These are phyloP conservation scores for Microcyclosporella mali DNA, from an alignment of 2,329 filamentous ascomycete species.

Conservation along the genomic window DNA sequence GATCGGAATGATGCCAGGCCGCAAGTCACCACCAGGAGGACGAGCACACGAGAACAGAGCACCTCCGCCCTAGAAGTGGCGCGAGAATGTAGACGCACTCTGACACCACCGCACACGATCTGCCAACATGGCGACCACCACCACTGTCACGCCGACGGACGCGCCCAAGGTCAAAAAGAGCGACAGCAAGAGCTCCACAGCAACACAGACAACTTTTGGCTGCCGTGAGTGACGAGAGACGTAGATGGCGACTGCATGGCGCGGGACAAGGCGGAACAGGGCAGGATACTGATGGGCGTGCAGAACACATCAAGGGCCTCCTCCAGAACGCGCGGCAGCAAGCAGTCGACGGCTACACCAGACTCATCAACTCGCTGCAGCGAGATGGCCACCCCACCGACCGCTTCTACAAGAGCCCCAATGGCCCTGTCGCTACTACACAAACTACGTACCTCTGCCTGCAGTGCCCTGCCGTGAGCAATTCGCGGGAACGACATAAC, in stretches of 20 bases:
- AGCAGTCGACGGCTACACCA: conserved; percentile 65
- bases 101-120: background rate
- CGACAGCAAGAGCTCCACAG: conserved; percentile 32
- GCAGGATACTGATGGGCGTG: conserved; percentile 24
- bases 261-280: conserved; percentile 3
- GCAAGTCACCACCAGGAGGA: background rate
- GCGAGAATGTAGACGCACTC: background rate
- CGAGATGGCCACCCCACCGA: conserved; percentile 63
- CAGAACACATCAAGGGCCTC: conserved; percentile 68
- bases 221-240: conserved; percentile 11
- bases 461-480: conserved; percentile 65
- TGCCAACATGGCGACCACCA: conserved; percentile 22
- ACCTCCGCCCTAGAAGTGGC: background rate
- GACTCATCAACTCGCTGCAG: conserved; percentile 63
- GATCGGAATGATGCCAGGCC: background rate
- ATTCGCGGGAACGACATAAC: conserved; percentile 63
- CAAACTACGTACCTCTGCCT: conserved; percentile 56
- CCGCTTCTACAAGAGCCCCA: conserved; percentile 53
- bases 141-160: conserved; percentile 33
- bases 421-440: conserved; percentile 17
- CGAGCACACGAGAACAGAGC: background rate
- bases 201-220: conserved; percentile 23
- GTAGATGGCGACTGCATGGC: too few species aligned
- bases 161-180: conserved; percentile 37
- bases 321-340: conserved; percentile 62